Evolutionary conservation across 495 filamentous ascomycete genomes (phyloP).

Genomic region (Apodospora peruviana): DNA sequence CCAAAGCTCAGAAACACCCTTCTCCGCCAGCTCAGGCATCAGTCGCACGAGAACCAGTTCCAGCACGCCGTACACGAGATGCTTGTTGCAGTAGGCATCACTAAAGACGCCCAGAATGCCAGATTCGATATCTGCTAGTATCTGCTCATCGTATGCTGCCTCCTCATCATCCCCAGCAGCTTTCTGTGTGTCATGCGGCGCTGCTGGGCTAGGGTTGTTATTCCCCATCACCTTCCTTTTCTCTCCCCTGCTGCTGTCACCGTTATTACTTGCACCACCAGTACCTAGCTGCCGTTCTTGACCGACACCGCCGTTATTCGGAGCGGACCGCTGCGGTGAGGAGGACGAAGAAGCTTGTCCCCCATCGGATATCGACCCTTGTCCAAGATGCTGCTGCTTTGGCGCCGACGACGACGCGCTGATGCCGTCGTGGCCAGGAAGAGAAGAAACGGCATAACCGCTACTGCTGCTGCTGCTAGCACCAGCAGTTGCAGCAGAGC

Average conservation of each 20-base stretch:
- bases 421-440: background rate
- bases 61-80: constrained; percentile 71
- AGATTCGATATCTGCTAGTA: constrained; percentile 43
- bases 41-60: constrained; percentile 74
- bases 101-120: constrained; percentile 65
- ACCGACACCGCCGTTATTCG: constrained; percentile 4
- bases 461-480: background rate
- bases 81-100: constrained; percentile 84
- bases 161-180: constrained; percentile 6
- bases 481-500: background rate
- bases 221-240: background rate
- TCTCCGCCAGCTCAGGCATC: constrained; percentile 78
- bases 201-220: too few relatives aligned
- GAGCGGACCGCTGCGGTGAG: constrained; percentile 8
- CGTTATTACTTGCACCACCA: background rate
- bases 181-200: too few relatives aligned
- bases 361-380: constrained; percentile 1
- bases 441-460: background rate
- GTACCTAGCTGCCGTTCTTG: background rate
- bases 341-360: background rate
- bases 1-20: constrained; percentile 65
- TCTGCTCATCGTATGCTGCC: constrained; percentile 31
- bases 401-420: background rate
- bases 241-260: background rate
- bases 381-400: background rate